Base-by-base conservation (phyloP, 2,329 filamentous ascomycete genomes). In the Sporothrix phasma region DNA sequence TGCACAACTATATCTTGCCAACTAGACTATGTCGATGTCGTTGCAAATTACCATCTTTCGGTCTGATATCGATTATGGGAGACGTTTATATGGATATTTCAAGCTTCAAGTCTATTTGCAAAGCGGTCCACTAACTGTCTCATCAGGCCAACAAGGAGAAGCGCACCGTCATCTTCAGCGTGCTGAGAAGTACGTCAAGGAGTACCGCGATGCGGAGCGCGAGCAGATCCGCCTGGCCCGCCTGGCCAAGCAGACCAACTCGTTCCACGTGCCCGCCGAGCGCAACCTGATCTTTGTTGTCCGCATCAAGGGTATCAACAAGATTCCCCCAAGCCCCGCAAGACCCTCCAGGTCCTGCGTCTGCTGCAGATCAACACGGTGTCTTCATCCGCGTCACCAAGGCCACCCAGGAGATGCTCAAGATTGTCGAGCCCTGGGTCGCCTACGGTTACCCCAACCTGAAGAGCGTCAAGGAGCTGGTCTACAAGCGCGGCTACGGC, bases 241-340 rank as follows among this genome's bases (percentile, higher is more conserved):
- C 73, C 81, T 92, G 71, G 90, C 92, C 80, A 96, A 96, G 86
- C 84, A 90, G 80, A 87, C 90, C 76, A 93, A 93, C 79, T 89
- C 86, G 77, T 94, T 93, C 86, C 94, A 95, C 81, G 89, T 99
- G 72, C 88, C 91, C 70, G 92, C 90, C 70, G 92, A 99, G 86
- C 82, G 90, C 77, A 97, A 96, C 83, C 84, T 99, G 76, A 92
- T 93, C 83, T 99, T 99, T 79, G 87, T 99, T 74, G 83, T 97
- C 80, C 93, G 94, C 79, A 99, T 99, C 86, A 99, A 99, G 91
- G 94, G 88, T 87, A 97, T 99, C 92, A 97, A 97, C 90, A 99
- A 99, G 90, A 97, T 99, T 75, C 88, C 95, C 94, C 94, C 74
- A 97, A 99, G 90, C 95, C 95, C 81, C 92, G 94, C 86, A 99